phyloP scores from a whole-genome alignment of 805 yeast genomes.

The Diddensiella transvaalensis region DNA sequence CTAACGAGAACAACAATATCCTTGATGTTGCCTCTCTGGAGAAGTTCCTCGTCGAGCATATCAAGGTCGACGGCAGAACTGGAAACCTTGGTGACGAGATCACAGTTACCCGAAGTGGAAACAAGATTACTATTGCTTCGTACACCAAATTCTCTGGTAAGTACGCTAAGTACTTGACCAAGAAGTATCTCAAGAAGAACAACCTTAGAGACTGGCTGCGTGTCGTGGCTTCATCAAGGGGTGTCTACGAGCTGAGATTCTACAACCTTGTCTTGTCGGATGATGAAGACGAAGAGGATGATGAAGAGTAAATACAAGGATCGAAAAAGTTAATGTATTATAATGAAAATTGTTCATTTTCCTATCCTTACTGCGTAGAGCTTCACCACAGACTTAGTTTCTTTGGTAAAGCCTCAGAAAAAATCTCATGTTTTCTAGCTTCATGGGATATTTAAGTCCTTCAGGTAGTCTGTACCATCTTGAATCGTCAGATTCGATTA shows the following conservation, averaged over 20 bases:
- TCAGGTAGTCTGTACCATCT: slow-evolving; percentile 70
- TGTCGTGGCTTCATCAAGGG: slow-evolving; percentile 92
- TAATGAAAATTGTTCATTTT: background rate
- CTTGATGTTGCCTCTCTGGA: slow-evolving; percentile 97
- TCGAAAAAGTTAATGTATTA: slow-evolving; percentile 1
- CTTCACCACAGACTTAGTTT: too few species aligned
- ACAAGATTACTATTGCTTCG: slow-evolving; percentile 85
- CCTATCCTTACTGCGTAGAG: slow-evolving; percentile 25
- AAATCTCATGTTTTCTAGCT: slow-evolving; percentile 83
- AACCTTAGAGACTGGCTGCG: slow-evolving; percentile 99
- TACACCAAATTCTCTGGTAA: slow-evolving; percentile 98
- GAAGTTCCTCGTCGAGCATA: slow-evolving; percentile 97
- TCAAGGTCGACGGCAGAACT: slow-evolving; percentile 94
- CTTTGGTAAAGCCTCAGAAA: slow-evolving; percentile 71
- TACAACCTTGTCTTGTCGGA: slow-evolving; percentile 98
- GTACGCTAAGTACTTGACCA: slow-evolving; percentile 98
- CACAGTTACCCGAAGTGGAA: slow-evolving; percentile 81
- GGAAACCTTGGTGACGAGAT: slow-evolving; percentile 97
- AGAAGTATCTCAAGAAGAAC: slow-evolving; percentile 99
- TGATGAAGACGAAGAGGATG: slow-evolving; percentile 88
- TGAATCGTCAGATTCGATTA: slow-evolving; percentile 64
- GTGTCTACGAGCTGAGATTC: slow-evolving; percentile 97
- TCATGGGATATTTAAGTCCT: slow-evolving; percentile 56
- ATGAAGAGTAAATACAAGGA: slow-evolving; percentile 2
- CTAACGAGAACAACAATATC: slow-evolving; percentile 97